These are phyloP conservation scores for Salix viminalis DNA, from an alignment of 345 rosid species.

Conservation along the genomic window DNA sequence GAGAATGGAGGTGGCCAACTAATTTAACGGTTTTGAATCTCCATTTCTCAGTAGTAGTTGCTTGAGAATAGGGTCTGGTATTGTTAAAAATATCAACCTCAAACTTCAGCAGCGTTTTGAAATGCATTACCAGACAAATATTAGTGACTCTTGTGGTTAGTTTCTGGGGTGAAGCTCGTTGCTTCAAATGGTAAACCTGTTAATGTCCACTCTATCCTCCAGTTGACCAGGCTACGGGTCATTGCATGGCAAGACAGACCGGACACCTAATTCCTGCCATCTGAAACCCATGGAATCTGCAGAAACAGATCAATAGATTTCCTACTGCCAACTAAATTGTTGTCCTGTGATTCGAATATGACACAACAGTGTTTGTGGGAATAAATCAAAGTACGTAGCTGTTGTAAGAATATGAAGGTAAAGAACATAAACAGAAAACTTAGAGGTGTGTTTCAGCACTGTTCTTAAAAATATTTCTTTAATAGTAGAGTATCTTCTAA, in stretches of 20 bases:
- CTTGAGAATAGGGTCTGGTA: too few relatives aligned
- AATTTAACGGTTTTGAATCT: neutral
- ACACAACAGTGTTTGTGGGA: neutral
- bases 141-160: neutral
- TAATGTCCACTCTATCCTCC: neutral
- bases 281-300: neutral
- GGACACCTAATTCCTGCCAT: neutral
- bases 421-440: too few relatives aligned
- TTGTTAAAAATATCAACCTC: too few relatives aligned
- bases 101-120: too few relatives aligned
- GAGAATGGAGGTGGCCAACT: constrained; percentile 9
- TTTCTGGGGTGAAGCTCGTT: neutral
- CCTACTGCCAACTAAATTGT: neutral
- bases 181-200: neutral
- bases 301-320: neutral
- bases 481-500: rapidly evolving
- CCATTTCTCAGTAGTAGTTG: neutral
- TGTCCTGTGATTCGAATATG: neutral
- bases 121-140: too few relatives aligned
- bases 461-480: too few relatives aligned
- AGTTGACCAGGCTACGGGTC: neutral
- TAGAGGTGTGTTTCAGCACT: too few relatives aligned
- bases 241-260: neutral
- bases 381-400: too few relatives aligned
- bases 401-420: too few relatives aligned